Percentiles rank a stretch among this genome's conserved stretches.
phyloP scores from a whole-genome alignment of 163 green algal genomes.

The Picocystis sp. region DNA sequence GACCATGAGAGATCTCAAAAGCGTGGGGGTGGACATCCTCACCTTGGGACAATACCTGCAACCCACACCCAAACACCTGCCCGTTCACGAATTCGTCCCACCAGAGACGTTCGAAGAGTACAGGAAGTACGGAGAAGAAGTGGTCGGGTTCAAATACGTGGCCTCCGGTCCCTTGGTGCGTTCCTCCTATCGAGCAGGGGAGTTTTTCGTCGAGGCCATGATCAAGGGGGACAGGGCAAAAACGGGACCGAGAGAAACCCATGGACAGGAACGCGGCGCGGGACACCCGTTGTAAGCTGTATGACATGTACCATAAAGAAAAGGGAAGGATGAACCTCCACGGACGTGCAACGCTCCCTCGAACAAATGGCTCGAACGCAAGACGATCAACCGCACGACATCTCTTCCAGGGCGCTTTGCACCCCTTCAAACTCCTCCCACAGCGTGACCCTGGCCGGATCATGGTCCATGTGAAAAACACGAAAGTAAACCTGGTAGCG shows the following conservation, averaged over 20 bases:
- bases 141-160: constrained; percentile 66
- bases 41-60: constrained; percentile 92
- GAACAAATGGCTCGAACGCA: too few relatives aligned
- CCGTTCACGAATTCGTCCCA: constrained; percentile 59
- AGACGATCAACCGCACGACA: too few relatives aligned
- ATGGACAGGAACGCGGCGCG: too few relatives aligned
- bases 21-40: constrained; percentile 79
- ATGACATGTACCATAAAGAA: too few relatives aligned
- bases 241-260: not conserved
- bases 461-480: too few relatives aligned
- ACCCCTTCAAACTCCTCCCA: too few relatives aligned
- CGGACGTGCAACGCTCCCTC: too few relatives aligned
- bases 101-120: constrained; percentile 85
- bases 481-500: too few relatives aligned
- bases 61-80: constrained; percentile 66
- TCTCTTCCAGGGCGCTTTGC: too few relatives aligned
- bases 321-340: too few relatives aligned
- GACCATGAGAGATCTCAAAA: constrained; percentile 58
- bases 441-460: too few relatives aligned
- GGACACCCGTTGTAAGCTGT: too few relatives aligned
- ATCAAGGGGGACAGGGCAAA: constrained; percentile 32
- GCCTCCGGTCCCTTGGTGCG: constrained; percentile 63
- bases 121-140: constrained; percentile 52
- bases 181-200: constrained; percentile 54
- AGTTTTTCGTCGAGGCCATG: constrained; percentile 68